These are phyloP conservation scores for Ligustrum vulgare DNA, from an alignment of 257 asterid species.

Conservation along the genomic window DNA sequence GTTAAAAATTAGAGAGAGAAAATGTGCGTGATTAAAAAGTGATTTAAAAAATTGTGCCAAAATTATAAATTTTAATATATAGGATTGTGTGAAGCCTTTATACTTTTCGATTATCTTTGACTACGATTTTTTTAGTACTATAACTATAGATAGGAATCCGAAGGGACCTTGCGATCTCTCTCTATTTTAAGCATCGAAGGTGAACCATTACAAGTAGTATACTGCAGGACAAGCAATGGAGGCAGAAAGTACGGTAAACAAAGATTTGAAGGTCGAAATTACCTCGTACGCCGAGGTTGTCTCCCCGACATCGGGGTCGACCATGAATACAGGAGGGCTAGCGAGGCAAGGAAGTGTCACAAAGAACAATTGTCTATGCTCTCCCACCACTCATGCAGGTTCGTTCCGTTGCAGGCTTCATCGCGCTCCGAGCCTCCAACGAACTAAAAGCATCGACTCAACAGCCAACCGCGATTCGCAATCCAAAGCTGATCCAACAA, in stretches of 20 bases:
- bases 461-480: slow-evolving; percentile 26
- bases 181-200: no score
- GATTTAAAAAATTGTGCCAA: no score
- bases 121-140: background rate
- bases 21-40: no score
- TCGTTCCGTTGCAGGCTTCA: slow-evolving; percentile 80
- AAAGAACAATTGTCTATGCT: slow-evolving; percentile 62
- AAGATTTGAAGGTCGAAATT: slow-evolving; percentile 52
- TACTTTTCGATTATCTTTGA: background rate
- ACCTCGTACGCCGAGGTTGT: slow-evolving; percentile 18
- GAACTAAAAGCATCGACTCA: slow-evolving; percentile 63
- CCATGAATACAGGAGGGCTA: slow-evolving; percentile 38
- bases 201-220: background rate
- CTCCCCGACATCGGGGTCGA: slow-evolving; percentile 15
- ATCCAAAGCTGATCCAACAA: slow-evolving; percentile 22
- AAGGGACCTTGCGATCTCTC: background rate
- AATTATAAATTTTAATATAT: no score
- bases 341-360: slow-evolving; percentile 66
- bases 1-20: no score
- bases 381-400: slow-evolving; percentile 81
- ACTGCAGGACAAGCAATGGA: slow-evolving; percentile 38
- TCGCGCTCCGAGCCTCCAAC: slow-evolving; percentile 57
- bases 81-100: background rate
- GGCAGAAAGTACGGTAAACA: slow-evolving; percentile 30
- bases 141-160: background rate